A percentile compares a stretch with the other conserved stretches of the same genome.
Evolutionary conservation across 2,329 filamentous ascomycete species (phyloP).

Genomic region (Colletotrichum neosansevieriae): DNA sequence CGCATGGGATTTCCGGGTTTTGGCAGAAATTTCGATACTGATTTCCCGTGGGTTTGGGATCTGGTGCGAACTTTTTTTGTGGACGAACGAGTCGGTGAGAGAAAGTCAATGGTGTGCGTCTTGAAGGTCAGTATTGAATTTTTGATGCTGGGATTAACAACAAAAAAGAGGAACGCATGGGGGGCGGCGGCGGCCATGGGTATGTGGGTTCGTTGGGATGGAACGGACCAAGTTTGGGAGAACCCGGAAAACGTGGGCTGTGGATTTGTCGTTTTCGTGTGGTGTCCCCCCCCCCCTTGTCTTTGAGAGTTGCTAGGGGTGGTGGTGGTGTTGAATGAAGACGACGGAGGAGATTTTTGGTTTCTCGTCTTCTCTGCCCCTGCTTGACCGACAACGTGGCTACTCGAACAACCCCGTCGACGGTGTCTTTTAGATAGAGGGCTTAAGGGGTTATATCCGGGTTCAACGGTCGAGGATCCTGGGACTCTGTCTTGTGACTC

Average conservation of each 20-base stretch:
- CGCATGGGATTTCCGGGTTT: background rate
- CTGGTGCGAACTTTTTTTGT: slow-evolving; percentile 2
- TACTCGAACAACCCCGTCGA: background rate
- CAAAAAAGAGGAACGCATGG: background rate
- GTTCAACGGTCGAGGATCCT: background rate
- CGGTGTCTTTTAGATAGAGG: background rate
- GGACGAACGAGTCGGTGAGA: slow-evolving; percentile 21
- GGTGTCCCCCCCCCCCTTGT: background rate
- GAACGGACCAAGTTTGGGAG: slow-evolving; percentile 2
- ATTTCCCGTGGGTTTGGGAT: background rate
- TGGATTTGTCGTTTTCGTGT: slow-evolving; percentile 18
- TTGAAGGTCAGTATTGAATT: background rate
- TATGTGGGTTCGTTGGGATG: slow-evolving; percentile 17
- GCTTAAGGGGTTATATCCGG: background rate
- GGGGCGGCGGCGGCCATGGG: background rate
- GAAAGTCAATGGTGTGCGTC: background rate
- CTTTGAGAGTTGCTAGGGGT: background rate
- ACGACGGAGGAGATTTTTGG: background rate
- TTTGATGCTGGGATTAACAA: background rate
- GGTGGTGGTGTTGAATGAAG: background rate
- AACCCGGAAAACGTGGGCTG: slow-evolving; percentile 30
- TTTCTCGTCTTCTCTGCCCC: too few relatives aligned
- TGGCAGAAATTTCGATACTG: background rate
- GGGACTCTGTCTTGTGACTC: background rate
- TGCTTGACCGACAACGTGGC: slow-evolving; percentile 11